Percentiles rank a stretch among this genome's conserved stretches.
Conservation (phyloP, 257 asterid species). For the Sherardia arvensis region DNA sequence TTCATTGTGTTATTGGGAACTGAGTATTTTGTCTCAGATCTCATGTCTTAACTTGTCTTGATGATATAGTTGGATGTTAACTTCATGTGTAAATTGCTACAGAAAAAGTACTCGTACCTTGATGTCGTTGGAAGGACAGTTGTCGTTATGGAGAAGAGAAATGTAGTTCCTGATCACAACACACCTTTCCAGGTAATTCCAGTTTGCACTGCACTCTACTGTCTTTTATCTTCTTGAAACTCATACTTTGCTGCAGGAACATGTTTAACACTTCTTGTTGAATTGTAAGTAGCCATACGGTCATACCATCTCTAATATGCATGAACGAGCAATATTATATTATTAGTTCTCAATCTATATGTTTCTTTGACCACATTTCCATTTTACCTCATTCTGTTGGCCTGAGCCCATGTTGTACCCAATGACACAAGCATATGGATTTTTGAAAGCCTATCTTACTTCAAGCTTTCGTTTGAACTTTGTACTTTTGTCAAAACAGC, state of each 20-base stretch:
- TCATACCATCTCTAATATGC: too few species aligned
- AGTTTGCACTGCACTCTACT: neutral
- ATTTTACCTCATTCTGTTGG: neutral
- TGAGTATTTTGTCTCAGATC: neutral
- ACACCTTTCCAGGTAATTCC: conserved; percentile 81
- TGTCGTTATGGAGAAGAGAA: conserved; percentile 75
- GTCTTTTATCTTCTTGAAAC: neutral
- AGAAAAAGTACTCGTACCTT: conserved; percentile 91
- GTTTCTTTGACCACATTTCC: neutral
- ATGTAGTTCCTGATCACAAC: conserved; percentile 92
- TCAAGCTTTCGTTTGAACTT: neutral
- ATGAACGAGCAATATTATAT: neutral
- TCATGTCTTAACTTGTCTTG: neutral
- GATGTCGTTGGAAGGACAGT: conserved; percentile 94
- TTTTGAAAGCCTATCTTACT: neutral
- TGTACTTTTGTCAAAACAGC: neutral
- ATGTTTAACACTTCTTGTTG: neutral
- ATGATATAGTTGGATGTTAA: conserved; percentile 14
- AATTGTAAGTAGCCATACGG: too few species aligned
- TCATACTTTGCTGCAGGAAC: neutral
- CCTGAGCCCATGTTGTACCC: neutral
- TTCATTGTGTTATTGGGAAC: neutral
- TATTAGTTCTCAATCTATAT: neutral
- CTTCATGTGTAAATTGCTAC: conserved; percentile 32
- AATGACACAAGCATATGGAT: neutral